Evolutionary conservation across 306 rosid genomes (phyloP), one percentile per base, ranked within the genome.

Genomic region (Lathyrus aphaca): DNA sequence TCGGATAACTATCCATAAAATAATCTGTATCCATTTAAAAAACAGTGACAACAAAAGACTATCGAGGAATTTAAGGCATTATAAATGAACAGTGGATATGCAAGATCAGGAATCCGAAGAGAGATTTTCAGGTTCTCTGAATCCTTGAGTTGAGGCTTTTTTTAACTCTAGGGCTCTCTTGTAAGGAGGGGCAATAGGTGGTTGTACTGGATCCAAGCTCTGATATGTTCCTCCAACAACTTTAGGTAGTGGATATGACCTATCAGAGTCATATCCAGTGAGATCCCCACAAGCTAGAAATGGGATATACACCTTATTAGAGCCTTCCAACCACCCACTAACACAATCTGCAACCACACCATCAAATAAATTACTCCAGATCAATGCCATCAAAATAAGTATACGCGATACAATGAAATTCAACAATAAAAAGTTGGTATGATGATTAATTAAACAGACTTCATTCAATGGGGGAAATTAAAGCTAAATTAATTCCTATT

Each of bases 311-410:
- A 90, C 92, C 89, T 87, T 88, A 64, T 91, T 95, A 21, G 99
- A 86, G 62, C 99, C 96, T 86, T 91, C 99, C 73, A 95, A 80
- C 95, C 96, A 95, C 59, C 95, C 97, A 71, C 99, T 95, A 76
- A 89, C 79, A 82, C 97, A 95, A 87, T 94, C 96, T 90, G 89
- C 76, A 76, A 78, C 16, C 50, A 37, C 67, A 67, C 2, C 64
- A 14, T 77, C 69, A 53, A 40, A 51, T 78, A 51, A 51, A 40
- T 16, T 50, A 70, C 16, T 42, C 14, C 29, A 60, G 61, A 23
- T 68, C 48, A 43, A 42, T 30, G 44, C 53, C 77, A 51, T 43
- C 18, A 66, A 45, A 51, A 42, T 51, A 64, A 56, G 23, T 15
- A 7, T 55, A 21, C 8, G 67, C 38, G 45, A 51, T n/a, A 74